A percentile compares a stretch with the other conserved stretches of the same genome.
These are phyloP conservation scores for Pleurotus sapidus DNA, from an alignment of 768 basidiomycete genomes.

Conservation along the genomic window DNA sequence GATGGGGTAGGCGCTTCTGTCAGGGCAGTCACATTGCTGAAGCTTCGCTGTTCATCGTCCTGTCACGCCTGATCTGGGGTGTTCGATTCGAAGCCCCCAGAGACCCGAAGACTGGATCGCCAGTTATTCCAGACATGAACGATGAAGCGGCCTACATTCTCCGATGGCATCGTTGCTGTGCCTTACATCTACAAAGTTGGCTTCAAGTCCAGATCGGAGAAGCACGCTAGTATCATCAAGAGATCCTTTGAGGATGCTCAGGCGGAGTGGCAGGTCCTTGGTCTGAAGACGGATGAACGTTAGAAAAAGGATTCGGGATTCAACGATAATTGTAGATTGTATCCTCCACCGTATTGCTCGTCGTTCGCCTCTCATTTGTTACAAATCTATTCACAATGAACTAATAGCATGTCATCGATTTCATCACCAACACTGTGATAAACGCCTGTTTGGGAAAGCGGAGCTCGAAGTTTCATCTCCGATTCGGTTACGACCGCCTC, in stretches of 20 bases:
- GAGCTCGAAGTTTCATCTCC: not conserved
- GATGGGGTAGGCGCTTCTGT: slow-evolving; percentile 28
- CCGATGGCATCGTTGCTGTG: slow-evolving; percentile 15
- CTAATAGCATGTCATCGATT: too few species aligned
- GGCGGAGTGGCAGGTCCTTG: slow-evolving; percentile 11
- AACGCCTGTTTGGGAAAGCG: too few species aligned
- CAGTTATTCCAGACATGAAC: slow-evolving; percentile 15
- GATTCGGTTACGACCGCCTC: not conserved
- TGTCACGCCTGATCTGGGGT: slow-evolving; percentile 15
- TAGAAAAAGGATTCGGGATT: not conserved
- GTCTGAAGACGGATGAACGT: slow-evolving; percentile 7
- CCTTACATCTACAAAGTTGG: slow-evolving; percentile 13
- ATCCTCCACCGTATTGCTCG: too few species aligned
- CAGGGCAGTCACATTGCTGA: slow-evolving; percentile 20
- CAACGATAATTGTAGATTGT: too few species aligned
- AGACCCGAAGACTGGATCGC: slow-evolving; percentile 12
- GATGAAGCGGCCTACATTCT: slow-evolving; percentile 15
- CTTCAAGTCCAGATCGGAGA: slow-evolving; percentile 14
- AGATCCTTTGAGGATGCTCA: slow-evolving; percentile 15
- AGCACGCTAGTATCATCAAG: slow-evolving; percentile 9
- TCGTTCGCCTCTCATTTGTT: not conserved
- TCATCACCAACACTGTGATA: too few species aligned
- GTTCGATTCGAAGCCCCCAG: slow-evolving; percentile 15
- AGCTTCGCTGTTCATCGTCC: slow-evolving; percentile 14
- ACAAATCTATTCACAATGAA: not conserved